These are phyloP conservation scores for Cryphonectria nitschkei DNA, from an alignment of 2,329 filamentous ascomycete genomes.

Conservation along the genomic window DNA sequence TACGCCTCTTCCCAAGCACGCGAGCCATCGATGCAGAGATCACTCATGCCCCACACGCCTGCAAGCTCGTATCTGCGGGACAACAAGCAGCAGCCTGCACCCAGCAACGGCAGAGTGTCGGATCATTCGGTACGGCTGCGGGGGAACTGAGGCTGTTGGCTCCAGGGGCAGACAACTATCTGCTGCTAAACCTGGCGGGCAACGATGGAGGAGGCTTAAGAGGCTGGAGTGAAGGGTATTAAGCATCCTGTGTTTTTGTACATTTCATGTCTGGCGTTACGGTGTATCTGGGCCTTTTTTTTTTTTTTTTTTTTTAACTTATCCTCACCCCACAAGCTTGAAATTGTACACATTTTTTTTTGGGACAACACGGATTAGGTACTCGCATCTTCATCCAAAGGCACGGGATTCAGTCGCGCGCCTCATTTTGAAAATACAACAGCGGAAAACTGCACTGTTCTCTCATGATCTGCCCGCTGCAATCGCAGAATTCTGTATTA, in stretches of 20 bases:
- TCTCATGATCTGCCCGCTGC: neutral
- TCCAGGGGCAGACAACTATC: neutral
- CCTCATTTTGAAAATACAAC: neutral
- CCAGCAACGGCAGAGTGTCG: neutral
- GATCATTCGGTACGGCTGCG: neutral
- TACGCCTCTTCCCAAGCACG: constrained; percentile 22
- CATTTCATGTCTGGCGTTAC: neutral
- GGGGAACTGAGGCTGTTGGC: neutral
- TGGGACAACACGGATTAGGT: neutral
- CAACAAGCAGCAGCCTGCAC: neutral
- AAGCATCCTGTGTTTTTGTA: neutral
- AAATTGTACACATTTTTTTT: neutral
- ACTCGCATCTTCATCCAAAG: constrained; percentile 1
- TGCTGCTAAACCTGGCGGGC: neutral
- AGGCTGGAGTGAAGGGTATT: neutral
- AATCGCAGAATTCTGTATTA: neutral
- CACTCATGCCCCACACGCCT: neutral
- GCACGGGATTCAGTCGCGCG: neutral
- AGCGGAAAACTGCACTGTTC: neutral
- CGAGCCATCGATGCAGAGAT: constrained; percentile 6
- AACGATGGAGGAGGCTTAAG: neutral
- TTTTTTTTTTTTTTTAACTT: neutral
- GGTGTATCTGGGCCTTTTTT: neutral
- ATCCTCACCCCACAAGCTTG: neutral
- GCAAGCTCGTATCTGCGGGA: neutral